phyloP scores from a whole-genome alignment of 495 filamentous ascomycete genomes.

The Pyronema domesticum region DNA sequence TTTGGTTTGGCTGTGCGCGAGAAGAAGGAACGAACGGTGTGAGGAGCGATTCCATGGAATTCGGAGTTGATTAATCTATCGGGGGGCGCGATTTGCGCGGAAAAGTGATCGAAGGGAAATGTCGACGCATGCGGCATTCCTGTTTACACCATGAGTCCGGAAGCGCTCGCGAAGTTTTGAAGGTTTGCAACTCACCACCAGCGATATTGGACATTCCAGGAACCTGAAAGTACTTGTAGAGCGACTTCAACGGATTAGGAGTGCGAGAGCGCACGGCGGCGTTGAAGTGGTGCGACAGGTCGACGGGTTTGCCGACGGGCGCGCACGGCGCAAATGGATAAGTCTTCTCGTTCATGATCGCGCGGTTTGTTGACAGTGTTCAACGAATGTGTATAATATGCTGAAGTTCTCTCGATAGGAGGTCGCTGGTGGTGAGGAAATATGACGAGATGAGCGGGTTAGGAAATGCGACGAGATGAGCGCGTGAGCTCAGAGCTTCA shows the following conservation, averaged over 20 bases:
- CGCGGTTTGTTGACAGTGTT: too few species aligned
- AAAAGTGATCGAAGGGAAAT: slow-evolving; percentile 83
- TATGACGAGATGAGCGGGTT: too few species aligned
- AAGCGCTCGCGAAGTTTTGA: not conserved
- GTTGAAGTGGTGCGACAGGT: slow-evolving; percentile 66
- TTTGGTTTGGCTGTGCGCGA: not conserved
- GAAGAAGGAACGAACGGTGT: slow-evolving; percentile 13
- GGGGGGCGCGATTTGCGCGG: slow-evolving; percentile 57
- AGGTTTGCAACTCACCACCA: slow-evolving; percentile 38
- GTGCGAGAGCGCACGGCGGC: slow-evolving; percentile 43
- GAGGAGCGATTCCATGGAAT: slow-evolving; percentile 29
- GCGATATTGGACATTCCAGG: slow-evolving; percentile 75
- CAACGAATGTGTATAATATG: too few species aligned
- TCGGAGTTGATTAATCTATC: slow-evolving; percentile 46
- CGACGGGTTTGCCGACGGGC: slow-evolving; percentile 34
- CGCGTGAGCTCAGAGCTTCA: too few species aligned
- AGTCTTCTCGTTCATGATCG: too few species aligned
- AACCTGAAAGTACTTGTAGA: slow-evolving; percentile 71
- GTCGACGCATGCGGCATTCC: slow-evolving; percentile 61
- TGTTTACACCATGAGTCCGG: slow-evolving; percentile 18
- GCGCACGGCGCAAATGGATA: too few species aligned
- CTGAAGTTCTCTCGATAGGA: too few species aligned
- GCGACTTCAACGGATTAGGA: slow-evolving; percentile 49
- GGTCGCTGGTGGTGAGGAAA: too few species aligned
- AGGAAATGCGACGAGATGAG: too few species aligned